Evolutionary conservation across 306 rosid species (phyloP).

Genomic region (Citrullus amarus): DNA sequence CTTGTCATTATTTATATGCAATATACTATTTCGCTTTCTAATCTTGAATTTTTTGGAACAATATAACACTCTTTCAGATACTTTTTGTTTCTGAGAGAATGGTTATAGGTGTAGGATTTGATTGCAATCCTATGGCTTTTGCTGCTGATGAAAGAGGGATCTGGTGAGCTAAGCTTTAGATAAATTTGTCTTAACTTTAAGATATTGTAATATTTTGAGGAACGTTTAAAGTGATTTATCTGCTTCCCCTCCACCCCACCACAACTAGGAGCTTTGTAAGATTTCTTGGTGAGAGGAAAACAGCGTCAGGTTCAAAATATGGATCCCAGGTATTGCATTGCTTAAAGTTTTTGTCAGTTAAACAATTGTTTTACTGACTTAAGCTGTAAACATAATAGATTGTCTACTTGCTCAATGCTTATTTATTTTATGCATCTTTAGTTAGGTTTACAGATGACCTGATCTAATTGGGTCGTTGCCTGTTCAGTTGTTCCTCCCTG

Average conservation of each 20-base stretch:
- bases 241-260: conserved; percentile 2
- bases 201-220: conserved; percentile 10
- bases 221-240: conserved; percentile 10
- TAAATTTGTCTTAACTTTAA: background rate
- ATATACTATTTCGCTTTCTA: conserved; percentile 24
- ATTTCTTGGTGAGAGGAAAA: conserved; percentile 65
- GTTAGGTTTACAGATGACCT: background rate
- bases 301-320: conserved; percentile 52
- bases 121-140: conserved; percentile 82
- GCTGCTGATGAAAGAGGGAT: conserved; percentile 74
- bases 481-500: background rate
- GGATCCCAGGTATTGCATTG: conserved; percentile 56
- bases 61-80: conserved; percentile 49
- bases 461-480: background rate
- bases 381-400: background rate
- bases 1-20: conserved; percentile 6
- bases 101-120: conserved; percentile 85
- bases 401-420: background rate
- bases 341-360: background rate
- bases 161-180: conserved; percentile 46
- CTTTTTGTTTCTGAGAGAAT: conserved; percentile 78
- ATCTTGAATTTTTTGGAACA: conserved; percentile 21
- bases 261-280: conserved; percentile 65
- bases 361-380: background rate
- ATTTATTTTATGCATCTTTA: background rate